Evolutionary conservation across 1,284 basidiomycete genomes (phyloP), one percentile per base, ranked within the genome.

Genomic region (Porogramme epimiltina): DNA sequence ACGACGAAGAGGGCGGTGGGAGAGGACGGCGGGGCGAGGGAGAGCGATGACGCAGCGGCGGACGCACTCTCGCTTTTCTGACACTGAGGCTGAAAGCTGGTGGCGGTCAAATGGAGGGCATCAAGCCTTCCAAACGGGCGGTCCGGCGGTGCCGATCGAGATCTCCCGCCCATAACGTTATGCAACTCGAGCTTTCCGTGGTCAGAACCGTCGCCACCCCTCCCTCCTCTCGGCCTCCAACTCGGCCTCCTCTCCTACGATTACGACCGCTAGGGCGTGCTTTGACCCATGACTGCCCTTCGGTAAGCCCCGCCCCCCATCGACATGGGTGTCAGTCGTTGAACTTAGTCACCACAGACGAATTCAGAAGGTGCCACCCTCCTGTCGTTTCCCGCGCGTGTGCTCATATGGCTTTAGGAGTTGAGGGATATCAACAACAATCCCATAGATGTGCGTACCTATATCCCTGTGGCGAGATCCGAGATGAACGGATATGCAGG

Each of bases 311-410:
- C 34, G 34, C 28, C 8, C n/a, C 9, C n/a, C 28, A 9, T 37
- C 34, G 34, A n/a, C 5, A n/a, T 37, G 34, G 5, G 34, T 37
- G n/a, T 37, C 5, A 18, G 34, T n/a, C 34, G 34, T 37, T 37
- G 5, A 5, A 37, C 34, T 8, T 13, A 13, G 28, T 6, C 23
- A 9, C 11, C 54, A 22, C 58, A 89, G 87, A 55, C 86, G 87
- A 43, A 84, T 89, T 28, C 84, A 87, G 63, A 87, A 84, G 75
- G 87, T 87, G 63, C 45, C 47, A 25, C 28, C n/a, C n/a, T 34
- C 49, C 53, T 26, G 51, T 56, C 46, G 51, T 13, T 19, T 18
- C 15, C 15, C n/a, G 6, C 34, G 6, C 42, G 31, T 10, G 28
- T 62, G 66, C 50, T 61, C 34, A 62, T 50, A 36, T 52, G 25